These are phyloP conservation scores for Malus hybrid DNA, from an alignment of 331 rosid species.

Conservation along the genomic window DNA sequence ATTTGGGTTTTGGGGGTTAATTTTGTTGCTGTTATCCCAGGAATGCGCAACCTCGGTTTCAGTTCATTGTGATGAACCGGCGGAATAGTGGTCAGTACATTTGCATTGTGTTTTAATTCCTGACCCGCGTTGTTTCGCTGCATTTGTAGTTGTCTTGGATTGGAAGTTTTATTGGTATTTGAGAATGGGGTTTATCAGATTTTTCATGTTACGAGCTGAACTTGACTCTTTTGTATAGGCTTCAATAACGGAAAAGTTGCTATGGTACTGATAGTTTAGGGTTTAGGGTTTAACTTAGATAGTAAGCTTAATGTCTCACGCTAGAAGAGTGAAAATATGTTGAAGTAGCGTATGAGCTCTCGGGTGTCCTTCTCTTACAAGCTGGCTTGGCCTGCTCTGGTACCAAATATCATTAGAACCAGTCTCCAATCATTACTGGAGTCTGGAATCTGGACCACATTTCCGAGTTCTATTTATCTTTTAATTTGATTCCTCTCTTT, in stretches of 20 bases:
- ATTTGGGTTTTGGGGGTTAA: background rate
- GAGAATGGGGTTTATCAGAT: background rate
- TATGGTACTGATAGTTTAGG: background rate
- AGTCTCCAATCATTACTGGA: background rate
- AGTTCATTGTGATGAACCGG: constrained; percentile 96
- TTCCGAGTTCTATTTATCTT: background rate
- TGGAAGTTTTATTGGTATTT: background rate
- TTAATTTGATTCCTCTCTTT: background rate
- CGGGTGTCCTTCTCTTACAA: background rate
- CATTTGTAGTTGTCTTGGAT: background rate
- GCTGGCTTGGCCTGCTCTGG: background rate
- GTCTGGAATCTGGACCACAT: background rate
- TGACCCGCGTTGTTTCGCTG: background rate
- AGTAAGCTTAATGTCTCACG: background rate
- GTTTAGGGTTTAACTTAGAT: background rate
- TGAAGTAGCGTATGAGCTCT: background rate
- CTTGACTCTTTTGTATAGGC: background rate
- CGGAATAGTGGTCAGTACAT: constrained; percentile 68
- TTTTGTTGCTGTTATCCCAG: constrained; percentile 31
- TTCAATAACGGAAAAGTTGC: background rate
- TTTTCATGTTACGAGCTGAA: background rate
- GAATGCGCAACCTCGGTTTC: constrained; percentile 86
- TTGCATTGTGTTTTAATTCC: background rate
- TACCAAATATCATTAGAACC: background rate
- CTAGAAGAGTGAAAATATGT: background rate